Percentiles rank a stretch among this genome's conserved stretches.
Evolutionary conservation across 83 land plant species (phyloP).

Genomic region (Thuja plicata): DNA sequence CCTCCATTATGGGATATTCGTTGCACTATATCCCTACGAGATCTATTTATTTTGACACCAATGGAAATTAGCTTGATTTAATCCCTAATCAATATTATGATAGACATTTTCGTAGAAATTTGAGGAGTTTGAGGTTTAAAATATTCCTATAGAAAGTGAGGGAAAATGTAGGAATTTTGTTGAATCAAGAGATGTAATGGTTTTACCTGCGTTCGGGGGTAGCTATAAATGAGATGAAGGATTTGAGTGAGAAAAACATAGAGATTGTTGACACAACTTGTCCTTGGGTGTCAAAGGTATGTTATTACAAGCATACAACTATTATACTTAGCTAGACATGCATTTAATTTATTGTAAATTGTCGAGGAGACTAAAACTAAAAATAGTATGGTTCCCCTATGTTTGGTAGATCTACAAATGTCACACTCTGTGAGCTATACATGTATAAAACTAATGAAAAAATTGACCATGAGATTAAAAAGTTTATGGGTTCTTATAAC

Average conservation of each 20-base stretch:
- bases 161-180: slow-evolving; percentile 71
- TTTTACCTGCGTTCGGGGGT: slow-evolving; percentile 98
- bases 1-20: background rate
- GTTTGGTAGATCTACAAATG: too few species aligned
- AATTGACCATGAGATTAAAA: too few species aligned
- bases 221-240: slow-evolving; percentile 25
- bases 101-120: slow-evolving; percentile 47
- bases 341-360: too few species aligned
- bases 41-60: background rate
- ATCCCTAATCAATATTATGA: background rate
- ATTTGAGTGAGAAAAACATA: too few species aligned
- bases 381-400: too few species aligned
- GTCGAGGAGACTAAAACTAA: too few species aligned
- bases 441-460: too few species aligned
- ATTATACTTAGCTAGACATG: too few species aligned
- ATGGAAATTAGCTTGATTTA: background rate
- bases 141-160: slow-evolving; percentile 61
- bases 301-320: too few species aligned
- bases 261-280: too few species aligned
- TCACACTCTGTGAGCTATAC: too few species aligned
- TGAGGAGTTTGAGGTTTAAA: slow-evolving; percentile 75
- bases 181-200: slow-evolving; percentile 78
- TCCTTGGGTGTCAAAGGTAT: slow-evolving; percentile 59
- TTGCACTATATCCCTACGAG: background rate
- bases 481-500: too few species aligned